Conservation (phyloP, 768 basidiomycete species). For the Phylloporus sp. region DNA sequence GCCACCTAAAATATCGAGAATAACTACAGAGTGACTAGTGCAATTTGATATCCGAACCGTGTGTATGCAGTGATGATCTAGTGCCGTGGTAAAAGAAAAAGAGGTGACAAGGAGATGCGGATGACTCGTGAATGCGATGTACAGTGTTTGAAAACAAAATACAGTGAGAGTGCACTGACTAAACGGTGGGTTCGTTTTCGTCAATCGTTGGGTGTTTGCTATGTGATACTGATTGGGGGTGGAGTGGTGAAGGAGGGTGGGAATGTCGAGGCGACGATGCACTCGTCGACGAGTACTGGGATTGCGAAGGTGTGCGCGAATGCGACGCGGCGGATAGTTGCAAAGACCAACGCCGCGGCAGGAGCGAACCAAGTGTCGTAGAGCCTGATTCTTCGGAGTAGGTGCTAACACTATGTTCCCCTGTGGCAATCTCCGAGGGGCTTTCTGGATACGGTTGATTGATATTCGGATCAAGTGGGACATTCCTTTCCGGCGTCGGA, state of each 20-base stretch:
- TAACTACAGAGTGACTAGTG: constrained; percentile 1
- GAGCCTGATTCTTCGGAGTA: constrained; percentile 34
- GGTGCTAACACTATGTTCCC: constrained; percentile 21
- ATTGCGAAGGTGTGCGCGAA: constrained; percentile 30
- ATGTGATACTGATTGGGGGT: constrained; percentile 23
- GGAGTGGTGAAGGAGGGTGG: constrained; percentile 28
- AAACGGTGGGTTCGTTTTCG: constrained; percentile 19
- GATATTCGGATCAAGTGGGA: constrained; percentile 36
- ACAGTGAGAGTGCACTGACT: constrained; percentile 11
- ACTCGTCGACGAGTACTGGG: constrained; percentile 27
- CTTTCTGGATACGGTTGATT: constrained; percentile 43
- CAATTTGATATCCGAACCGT: background rate
- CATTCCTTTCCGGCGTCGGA: constrained; percentile 48
- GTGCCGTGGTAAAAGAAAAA: constrained; percentile 22
- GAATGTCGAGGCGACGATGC: constrained; percentile 30
- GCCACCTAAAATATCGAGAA: background rate
- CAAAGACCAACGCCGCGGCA: constrained; percentile 31
- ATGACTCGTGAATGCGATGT: constrained; percentile 2
- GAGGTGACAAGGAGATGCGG: constrained; percentile 2
- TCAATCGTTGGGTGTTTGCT: constrained; percentile 33
- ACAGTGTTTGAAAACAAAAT: constrained; percentile 2
- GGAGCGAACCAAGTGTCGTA: constrained; percentile 32
- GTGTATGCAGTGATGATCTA: constrained; percentile 6
- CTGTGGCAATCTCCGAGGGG: constrained; percentile 20
- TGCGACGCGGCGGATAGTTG: constrained; percentile 27